Conservation (phyloP, 2,329 filamentous ascomycete genomes). For the Aschersonia sp. region DNA sequence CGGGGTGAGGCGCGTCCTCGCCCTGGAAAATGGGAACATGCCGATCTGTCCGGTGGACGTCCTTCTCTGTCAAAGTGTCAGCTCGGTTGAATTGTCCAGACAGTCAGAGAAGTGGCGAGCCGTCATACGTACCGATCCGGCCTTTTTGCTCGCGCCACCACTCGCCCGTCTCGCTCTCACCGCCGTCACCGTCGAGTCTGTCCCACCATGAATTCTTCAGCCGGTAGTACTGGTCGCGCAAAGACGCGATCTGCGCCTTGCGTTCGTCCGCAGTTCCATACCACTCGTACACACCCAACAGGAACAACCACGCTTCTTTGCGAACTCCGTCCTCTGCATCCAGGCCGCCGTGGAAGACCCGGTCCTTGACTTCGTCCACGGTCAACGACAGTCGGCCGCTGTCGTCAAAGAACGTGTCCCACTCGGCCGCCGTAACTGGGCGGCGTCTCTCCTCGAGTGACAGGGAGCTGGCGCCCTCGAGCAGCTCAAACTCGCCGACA, state of each 20-base stretch:
- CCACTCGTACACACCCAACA: conserved; percentile 88
- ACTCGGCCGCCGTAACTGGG: conserved; percentile 68
- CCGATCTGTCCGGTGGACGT: conserved; percentile 93
- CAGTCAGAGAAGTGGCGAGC: background rate
- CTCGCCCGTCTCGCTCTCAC: conserved; percentile 69
- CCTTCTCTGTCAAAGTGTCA: conserved; percentile 60
- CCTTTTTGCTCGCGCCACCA: conserved; percentile 94
- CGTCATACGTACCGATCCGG: conserved; percentile 61
- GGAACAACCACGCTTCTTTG: conserved; percentile 92
- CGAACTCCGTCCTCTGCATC: conserved; percentile 80
- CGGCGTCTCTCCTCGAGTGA: conserved; percentile 64
- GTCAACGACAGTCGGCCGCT: conserved; percentile 68
- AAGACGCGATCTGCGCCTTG: conserved; percentile 65
- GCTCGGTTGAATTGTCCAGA: background rate
- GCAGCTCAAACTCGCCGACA: conserved; percentile 87
- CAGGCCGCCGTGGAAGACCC: conserved; percentile 90
- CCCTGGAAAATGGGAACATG: conserved; percentile 90
- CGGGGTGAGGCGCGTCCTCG: conserved; percentile 91
- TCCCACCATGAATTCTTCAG: conserved; percentile 97
- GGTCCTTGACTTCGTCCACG: conserved; percentile 84
- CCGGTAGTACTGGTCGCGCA: conserved; percentile 85
- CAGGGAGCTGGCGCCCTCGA: conserved; percentile 64
- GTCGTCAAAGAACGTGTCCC: conserved; percentile 78
- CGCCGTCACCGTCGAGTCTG: conserved; percentile 66
- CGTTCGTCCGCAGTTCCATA: conserved; percentile 78